These are phyloP conservation scores for Aspergillus terreus DNA, from an alignment of 2,329 filamentous ascomycete genomes.

Conservation along the genomic window DNA sequence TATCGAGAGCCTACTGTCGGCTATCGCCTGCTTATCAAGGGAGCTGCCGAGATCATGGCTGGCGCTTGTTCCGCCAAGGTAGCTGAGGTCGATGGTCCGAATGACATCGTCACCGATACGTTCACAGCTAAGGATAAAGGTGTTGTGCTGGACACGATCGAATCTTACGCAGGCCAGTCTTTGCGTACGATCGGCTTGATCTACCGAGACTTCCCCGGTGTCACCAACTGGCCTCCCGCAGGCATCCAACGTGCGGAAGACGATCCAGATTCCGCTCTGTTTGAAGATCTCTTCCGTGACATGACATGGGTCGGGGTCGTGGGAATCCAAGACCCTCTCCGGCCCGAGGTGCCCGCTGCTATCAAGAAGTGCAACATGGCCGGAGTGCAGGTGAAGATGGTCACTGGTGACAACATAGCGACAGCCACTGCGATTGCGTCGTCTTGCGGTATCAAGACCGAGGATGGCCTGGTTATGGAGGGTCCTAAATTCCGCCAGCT, in stretches of 20 bases:
- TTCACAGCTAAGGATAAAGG: slow-evolving; percentile 26
- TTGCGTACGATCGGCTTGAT: slow-evolving; percentile 72
- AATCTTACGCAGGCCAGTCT: slow-evolving; percentile 50
- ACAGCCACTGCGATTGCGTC: slow-evolving; percentile 70
- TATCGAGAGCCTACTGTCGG: slow-evolving; percentile 35
- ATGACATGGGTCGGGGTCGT: slow-evolving; percentile 72
- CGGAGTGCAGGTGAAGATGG: slow-evolving; percentile 70
- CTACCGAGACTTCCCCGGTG: slow-evolving; percentile 70
- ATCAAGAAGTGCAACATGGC: slow-evolving; percentile 65
- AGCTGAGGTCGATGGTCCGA: slow-evolving; percentile 26
- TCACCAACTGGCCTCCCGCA: slow-evolving; percentile 62
- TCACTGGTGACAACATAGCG: slow-evolving; percentile 66
- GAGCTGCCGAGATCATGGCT: slow-evolving; percentile 47
- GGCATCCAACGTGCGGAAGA: slow-evolving; percentile 56
- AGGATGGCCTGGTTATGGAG: slow-evolving; percentile 63
- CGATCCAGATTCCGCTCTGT: slow-evolving; percentile 59
- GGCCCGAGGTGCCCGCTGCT: slow-evolving; percentile 64
- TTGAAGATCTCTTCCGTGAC: slow-evolving; percentile 65
- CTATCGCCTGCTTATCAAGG: slow-evolving; percentile 48
- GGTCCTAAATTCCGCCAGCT: slow-evolving; percentile 64
- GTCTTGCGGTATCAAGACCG: slow-evolving; percentile 66
- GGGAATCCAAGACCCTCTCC: slow-evolving; percentile 71
- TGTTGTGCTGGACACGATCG: slow-evolving; percentile 32
- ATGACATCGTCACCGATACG: slow-evolving; percentile 19
- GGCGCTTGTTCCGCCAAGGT: slow-evolving; percentile 31